These are phyloP conservation scores for Clausena lansium DNA, from an alignment of 345 rosid species.

Conservation along the genomic window DNA sequence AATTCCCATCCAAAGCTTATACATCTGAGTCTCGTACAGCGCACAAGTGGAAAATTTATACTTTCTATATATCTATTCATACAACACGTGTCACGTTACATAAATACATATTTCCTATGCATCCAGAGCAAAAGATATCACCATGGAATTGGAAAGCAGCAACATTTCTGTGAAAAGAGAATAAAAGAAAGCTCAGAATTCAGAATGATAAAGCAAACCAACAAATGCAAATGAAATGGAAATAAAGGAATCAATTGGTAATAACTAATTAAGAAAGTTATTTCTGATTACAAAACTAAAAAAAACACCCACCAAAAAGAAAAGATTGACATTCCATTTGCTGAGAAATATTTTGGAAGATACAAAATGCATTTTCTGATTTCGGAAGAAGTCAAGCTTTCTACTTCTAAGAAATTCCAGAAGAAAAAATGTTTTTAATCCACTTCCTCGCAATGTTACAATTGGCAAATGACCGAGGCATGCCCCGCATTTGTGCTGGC, in stretches of 20 bases:
- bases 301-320: neutral
- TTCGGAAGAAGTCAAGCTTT: neutral
- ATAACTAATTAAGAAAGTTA: neutral
- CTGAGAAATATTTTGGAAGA: neutral
- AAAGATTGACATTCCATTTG: neutral
- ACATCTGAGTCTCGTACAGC: neutral
- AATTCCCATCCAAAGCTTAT: neutral
- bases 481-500: neutral
- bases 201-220: constrained; percentile 1
- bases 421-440: neutral
- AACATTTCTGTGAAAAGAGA: neutral
- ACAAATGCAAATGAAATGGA: neutral
- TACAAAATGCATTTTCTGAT: neutral
- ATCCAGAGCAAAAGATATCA: neutral
- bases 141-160: constrained; percentile 23
- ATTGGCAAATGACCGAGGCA: neutral
- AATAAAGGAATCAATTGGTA: neutral
- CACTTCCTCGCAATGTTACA: neutral
- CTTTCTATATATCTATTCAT: neutral
- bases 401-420: neutral
- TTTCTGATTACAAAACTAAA: neutral
- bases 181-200: constrained; percentile 5
- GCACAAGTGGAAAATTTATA: neutral
- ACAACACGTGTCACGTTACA: neutral
- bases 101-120: neutral